phyloP scores from a whole-genome alignment of 1,284 basidiomycete species.

The Pulchroboletus neoregius region DNA sequence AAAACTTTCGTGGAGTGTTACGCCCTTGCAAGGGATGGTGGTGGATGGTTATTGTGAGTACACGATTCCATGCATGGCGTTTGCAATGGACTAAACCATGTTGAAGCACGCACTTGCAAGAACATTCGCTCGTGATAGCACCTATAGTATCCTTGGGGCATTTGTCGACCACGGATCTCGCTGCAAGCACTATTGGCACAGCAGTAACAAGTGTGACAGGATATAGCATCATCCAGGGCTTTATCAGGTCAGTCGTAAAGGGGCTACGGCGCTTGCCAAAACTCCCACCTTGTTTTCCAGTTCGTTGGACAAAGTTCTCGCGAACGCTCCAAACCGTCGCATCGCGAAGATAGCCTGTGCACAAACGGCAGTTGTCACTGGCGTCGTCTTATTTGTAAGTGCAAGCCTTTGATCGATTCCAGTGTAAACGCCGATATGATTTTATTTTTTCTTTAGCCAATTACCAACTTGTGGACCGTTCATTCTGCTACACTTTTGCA shows the following conservation, averaged over 20 bases:
- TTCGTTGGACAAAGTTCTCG: constrained; percentile 24
- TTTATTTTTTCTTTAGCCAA: constrained; percentile 13
- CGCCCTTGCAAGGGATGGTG: constrained; percentile 22
- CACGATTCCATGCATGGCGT: neutral
- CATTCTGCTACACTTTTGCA: constrained; percentile 20
- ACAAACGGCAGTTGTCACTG: constrained; percentile 25
- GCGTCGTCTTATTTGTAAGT: constrained; percentile 22
- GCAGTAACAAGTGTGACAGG: constrained; percentile 27
- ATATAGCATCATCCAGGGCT: constrained; percentile 29
- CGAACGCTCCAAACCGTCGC: constrained; percentile 11
- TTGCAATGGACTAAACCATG: constrained; percentile 3
- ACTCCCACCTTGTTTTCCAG: constrained; percentile 11
- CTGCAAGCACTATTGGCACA: constrained; percentile 27
- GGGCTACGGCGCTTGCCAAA: neutral
- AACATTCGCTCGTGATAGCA: constrained; percentile 29
- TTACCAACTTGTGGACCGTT: constrained; percentile 23
- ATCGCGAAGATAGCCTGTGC: constrained; percentile 21
- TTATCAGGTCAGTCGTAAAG: constrained; percentile 20
- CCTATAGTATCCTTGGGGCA: constrained; percentile 28
- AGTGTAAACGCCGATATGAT: neutral
- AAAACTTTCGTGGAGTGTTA: constrained; percentile 19
- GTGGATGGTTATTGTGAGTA: constrained; percentile 29
- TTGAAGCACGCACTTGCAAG: constrained; percentile 23
- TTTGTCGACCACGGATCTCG: constrained; percentile 27
- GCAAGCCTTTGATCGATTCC: neutral